Evolutionary conservation across 768 basidiomycete genomes (phyloP), one percentile per base, ranked within the genome.

Genomic region (Rhodotorula babjevae): DNA sequence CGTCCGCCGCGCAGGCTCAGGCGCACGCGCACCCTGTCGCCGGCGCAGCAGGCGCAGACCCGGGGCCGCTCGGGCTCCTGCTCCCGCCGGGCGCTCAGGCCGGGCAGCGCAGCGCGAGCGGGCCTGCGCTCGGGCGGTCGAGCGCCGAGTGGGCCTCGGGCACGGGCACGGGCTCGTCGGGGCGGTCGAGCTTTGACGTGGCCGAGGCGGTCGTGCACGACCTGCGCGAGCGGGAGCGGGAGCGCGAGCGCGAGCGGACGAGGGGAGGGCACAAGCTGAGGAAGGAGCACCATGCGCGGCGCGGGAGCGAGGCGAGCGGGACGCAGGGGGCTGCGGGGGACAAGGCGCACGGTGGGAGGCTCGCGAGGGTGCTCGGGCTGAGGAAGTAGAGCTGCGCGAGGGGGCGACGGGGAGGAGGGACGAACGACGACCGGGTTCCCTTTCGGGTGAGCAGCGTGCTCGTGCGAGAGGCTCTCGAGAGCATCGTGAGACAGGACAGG

Each of bases 221-320:
- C 23, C 16, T 58, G 31, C 31, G 57, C 31, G 50, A 25, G 50
- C 25, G 50, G 58, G 31, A 36, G 58, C 33, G 58, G 18, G 58
- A 21, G 9, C 4, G 36, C 2, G 46, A 49, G 18, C 19, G 27
- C 23, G 47, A 33, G 19, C 11, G 61, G 19, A 29, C 7, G 21
- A 27, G 47, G 16, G 61, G 36, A 36, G 36, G 61, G 61, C 40
- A 47, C 40, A 62, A 62, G 61, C 31, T 62, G 31, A 46, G 61
- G 15, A 62, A 62, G 47, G 61, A 49, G 60, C 25, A 31, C 5
- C 46, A 18, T 4, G 29, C 1, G 11, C 3, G 16, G n/a, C 3
- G 21, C 16, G 9, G 8, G 46, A 33, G 61, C 29, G 29, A 12
- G 47, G 31, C 49, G 49, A 5, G 23, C 29, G 23, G 19, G 47